These are phyloP conservation scores for Epichloe bromicola DNA, from an alignment of 2,329 filamentous ascomycete species.

Conservation along the genomic window DNA sequence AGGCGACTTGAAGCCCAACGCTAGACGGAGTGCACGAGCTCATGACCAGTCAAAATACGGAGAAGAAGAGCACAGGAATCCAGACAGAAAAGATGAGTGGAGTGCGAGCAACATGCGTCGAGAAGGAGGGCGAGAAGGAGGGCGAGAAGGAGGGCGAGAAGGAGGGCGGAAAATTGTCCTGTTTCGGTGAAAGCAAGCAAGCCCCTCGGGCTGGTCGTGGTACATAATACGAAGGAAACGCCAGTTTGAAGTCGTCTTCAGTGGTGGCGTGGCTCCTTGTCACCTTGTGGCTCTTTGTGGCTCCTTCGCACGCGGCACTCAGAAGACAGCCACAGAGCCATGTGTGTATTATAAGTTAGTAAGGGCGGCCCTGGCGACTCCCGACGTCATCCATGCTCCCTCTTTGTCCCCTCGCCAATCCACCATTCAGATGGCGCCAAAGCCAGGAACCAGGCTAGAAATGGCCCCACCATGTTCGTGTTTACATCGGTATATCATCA, in stretches of 20 bases:
- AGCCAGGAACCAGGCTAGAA: background rate
- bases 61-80: background rate
- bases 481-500: too few species aligned
- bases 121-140: background rate
- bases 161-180: background rate
- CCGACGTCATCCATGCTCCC: conserved; percentile 1
- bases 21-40: conserved; percentile 2
- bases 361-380: conserved; percentile 1
- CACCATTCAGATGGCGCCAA: background rate
- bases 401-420: background rate
- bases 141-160: background rate
- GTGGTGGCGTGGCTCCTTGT: too few species aligned
- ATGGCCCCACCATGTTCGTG: background rate
- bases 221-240: too few species aligned
- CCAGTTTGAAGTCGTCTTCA: too few species aligned
- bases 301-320: background rate
- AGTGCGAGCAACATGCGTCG: background rate
- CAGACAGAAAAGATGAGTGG: background rate
- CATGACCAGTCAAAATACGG: conserved; percentile 4
- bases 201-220: too few species aligned
- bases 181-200: background rate
- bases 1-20: conserved; percentile 18
- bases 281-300: background rate
- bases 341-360: background rate
- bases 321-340: background rate